Conservation (phyloP, 441 rosid species). For the Francoa sonchifolia region DNA sequence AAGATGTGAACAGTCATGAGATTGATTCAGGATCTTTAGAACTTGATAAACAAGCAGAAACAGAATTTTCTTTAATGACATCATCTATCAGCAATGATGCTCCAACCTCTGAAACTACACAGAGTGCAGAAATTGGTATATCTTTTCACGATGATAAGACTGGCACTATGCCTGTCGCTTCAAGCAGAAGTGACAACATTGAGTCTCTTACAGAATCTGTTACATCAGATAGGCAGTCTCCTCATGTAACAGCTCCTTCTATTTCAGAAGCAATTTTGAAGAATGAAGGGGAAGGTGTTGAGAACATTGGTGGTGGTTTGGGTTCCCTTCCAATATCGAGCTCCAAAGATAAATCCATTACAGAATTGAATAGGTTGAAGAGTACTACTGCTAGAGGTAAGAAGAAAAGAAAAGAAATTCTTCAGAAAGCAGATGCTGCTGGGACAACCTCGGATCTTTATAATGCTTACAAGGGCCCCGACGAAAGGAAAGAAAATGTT, state of each 20-base stretch:
- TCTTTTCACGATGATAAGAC: constrained; percentile 13
- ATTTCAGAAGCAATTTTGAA: constrained; percentile 20
- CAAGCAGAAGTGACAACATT: constrained; percentile 10
- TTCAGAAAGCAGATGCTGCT: constrained; percentile 87
- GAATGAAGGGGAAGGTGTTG: constrained; percentile 23
- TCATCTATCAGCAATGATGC: constrained; percentile 15
- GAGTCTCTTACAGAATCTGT: constrained; percentile 11
- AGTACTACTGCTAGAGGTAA: constrained; percentile 27
- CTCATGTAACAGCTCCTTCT: constrained; percentile 17
- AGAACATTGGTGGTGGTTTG: constrained; percentile 16
- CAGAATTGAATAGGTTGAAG: constrained; percentile 36
- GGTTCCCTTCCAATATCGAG: constrained; percentile 17
- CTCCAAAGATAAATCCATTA: constrained; percentile 39
- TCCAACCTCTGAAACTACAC: constrained; percentile 17
- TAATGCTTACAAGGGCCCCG: constrained; percentile 83
- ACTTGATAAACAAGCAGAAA: constrained; percentile 12
- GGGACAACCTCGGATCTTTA: constrained; percentile 80
- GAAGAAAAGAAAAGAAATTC: constrained; percentile 56
- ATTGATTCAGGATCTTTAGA: constrained; percentile 22
- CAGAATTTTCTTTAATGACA: constrained; percentile 16
- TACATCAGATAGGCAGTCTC: constrained; percentile 22
- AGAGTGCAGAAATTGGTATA: constrained; percentile 18
- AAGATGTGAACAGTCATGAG: constrained; percentile 19
- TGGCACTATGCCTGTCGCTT: constrained; percentile 13
- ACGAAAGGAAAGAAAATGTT: constrained; percentile 50